Evolutionary conservation across 306 rosid species (phyloP), one percentile per base, ranked within the genome.

Genomic region (Malus orientalis): DNA sequence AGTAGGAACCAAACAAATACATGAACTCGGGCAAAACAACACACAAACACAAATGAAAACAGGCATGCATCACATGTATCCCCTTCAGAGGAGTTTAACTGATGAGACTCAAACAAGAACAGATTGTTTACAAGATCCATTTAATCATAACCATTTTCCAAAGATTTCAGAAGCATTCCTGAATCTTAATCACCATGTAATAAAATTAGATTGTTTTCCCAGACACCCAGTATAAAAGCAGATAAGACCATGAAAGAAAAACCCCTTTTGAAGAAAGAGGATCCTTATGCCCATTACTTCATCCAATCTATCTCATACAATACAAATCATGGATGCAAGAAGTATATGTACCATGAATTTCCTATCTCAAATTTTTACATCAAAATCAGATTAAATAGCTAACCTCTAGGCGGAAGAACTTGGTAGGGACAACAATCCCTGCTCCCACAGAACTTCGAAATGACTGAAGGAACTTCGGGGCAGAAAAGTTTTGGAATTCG

Each of bases 401-500:
- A 69, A 95, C 99, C 98, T 96, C 98, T 55, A 96, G 83, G 82
- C 97, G 98, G 87, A 92, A 91, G 78, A 92, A 44, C 71, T 81
- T 88, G 77, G 98, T 91, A 29, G 99, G 99, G 76, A 89, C 63
- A 65, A 96, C 98, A 84, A 96, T 58, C 79, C 99, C 99, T 84
- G 87, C 87, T 81, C 99, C 98, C 54, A 89, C 88, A 4, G 98
- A 92, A 38, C 79, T 88, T 75, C 97, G 92, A 78, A 93, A 89
- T 74, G 99, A 87, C 79, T 88, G 87, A 73, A 84, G 79, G 83
- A 96, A 96, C 77, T 80, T 89, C 70, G 70, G 74, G 74, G 85
- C 79, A 61, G 99, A 84, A 82, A 96, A 89, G 58, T 76, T 81
- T 67, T 71, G 87, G 78, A 84, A 96, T 86, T 86, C 93, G 22